A percentile compares a stretch with the other conserved stretches of the same genome.
These are phyloP conservation scores for Annona cherimola DNA, from an alignment of 164 flowering plant genomes.

Conservation along the genomic window DNA sequence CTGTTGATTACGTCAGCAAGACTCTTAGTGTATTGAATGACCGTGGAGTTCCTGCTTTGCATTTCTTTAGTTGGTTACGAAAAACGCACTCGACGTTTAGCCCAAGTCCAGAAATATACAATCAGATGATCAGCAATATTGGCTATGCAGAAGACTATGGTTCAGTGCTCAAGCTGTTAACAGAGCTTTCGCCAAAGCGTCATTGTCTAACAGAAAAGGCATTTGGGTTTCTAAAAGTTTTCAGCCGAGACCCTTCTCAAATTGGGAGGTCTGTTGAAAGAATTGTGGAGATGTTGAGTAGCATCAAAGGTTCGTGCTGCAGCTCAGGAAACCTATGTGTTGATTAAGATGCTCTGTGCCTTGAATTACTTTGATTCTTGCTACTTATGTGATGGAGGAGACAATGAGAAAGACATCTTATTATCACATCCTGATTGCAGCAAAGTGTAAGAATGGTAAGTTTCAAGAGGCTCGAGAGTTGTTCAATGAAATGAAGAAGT, in stretches of 20 bases:
- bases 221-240: slow-evolving; percentile 35
- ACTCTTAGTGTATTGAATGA: slow-evolving; percentile 34
- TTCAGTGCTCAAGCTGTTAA: slow-evolving; percentile 32
- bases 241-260: slow-evolving; percentile 7
- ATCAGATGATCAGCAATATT: slow-evolving; percentile 45
- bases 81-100: slow-evolving; percentile 7
- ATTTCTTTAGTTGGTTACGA: slow-evolving; percentile 49
- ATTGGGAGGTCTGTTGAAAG: slow-evolving; percentile 19
- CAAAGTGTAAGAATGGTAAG: slow-evolving; percentile 33
- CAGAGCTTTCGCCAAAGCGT: slow-evolving; percentile 25
- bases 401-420: slow-evolving; percentile 39
- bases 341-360: slow-evolving; percentile 48
- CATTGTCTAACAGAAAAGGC: slow-evolving; percentile 43
- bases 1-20: slow-evolving; percentile 17
- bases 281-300: slow-evolving; percentile 30
- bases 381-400: slow-evolving; percentile 44
- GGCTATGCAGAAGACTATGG: slow-evolving; percentile 41
- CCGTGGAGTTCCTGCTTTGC: slow-evolving; percentile 37
- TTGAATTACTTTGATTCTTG: slow-evolving; percentile 38
- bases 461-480: slow-evolving; percentile 33
- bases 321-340: slow-evolving; percentile 36
- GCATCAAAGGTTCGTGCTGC: slow-evolving; percentile 46
- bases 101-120: slow-evolving; percentile 36
- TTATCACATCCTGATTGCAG: slow-evolving; percentile 45
- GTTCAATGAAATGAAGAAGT: slow-evolving; percentile 40